phyloP scores from a whole-genome alignment of 805 yeast genomes.

The Grigorovia humatica region DNA sequence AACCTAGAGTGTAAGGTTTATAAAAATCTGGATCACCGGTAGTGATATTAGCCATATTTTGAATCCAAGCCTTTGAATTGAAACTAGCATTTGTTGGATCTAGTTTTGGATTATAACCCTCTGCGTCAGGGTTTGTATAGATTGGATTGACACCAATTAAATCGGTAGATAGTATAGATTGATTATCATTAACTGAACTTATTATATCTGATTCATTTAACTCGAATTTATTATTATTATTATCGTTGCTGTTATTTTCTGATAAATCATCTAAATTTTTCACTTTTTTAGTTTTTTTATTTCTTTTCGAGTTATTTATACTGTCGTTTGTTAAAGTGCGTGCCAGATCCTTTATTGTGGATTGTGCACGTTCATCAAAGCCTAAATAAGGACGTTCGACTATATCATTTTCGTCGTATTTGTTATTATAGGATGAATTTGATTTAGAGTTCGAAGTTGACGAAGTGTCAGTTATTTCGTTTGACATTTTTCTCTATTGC shows the following conservation, averaged over 20 bases:
- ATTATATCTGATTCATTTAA: background rate
- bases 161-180: conserved; percentile 11
- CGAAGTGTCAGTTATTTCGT: background rate
- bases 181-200: conserved; percentile 1
- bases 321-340: conserved; percentile 26
- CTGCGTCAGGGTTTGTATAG: conserved; percentile 8
- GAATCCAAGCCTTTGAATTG: conserved; percentile 56
- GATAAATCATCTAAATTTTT: background rate
- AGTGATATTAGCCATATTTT: conserved; percentile 45
- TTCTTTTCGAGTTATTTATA: background rate
- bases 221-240: too few relatives aligned
- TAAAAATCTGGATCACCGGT: conserved; percentile 51
- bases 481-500: background rate
- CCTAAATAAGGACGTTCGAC: conserved; percentile 27
- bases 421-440: background rate
- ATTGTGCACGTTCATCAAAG: conserved; percentile 27
- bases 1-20: conserved; percentile 49
- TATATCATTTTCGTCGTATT: background rate
- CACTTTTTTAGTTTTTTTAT: background rate
- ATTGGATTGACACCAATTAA: conserved; percentile 20
- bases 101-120: conserved; percentile 32
- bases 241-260: background rate
- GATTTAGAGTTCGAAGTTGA: background rate
- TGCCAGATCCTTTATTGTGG: conserved; percentile 33
- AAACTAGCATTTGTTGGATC: conserved; percentile 53